Percentiles rank a stretch among this genome's conserved stretches.
Conservation (phyloP, 2,329 filamentous ascomycete species). For the Leptosphaerulina australis region DNA sequence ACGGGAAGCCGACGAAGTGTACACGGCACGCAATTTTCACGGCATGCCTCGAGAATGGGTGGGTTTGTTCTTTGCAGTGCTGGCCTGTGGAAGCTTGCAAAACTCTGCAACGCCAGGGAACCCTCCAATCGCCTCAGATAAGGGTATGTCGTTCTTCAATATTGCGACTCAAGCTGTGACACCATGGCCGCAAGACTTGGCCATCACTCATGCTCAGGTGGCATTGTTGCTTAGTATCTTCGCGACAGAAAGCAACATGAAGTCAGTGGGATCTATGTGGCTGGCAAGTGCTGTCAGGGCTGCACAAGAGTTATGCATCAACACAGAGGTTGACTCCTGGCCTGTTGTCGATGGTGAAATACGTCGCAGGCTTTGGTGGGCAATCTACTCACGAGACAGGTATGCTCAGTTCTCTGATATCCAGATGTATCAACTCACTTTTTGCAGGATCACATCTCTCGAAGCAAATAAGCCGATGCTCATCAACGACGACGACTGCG, state of each 20-base stretch:
- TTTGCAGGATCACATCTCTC: slow-evolving; percentile 69
- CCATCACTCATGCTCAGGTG: slow-evolving; percentile 75
- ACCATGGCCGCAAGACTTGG: slow-evolving; percentile 79
- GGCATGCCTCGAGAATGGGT: slow-evolving; percentile 72
- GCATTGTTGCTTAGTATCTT: slow-evolving; percentile 78
- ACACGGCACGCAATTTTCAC: slow-evolving; percentile 66
- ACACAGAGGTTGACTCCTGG: slow-evolving; percentile 75
- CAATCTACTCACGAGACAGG: slow-evolving; percentile 88
- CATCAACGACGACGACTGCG: slow-evolving; percentile 88
- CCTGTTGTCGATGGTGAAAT: slow-evolving; percentile 81
- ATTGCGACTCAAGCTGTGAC: slow-evolving; percentile 73
- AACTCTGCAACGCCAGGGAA: slow-evolving; percentile 62
- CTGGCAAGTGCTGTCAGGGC: slow-evolving; percentile 78
- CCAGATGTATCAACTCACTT: not conserved
- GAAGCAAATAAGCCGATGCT: slow-evolving; percentile 80
- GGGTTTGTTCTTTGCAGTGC: slow-evolving; percentile 79
- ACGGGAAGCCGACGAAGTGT: slow-evolving; percentile 76
- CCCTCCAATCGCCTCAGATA: slow-evolving; percentile 59
- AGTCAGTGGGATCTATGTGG: slow-evolving; percentile 85
- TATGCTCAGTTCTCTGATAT: too few species aligned
- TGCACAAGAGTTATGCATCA: slow-evolving; percentile 82
- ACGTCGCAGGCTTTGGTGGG: slow-evolving; percentile 90
- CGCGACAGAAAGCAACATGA: slow-evolving; percentile 83
- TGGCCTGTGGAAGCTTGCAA: slow-evolving; percentile 83
- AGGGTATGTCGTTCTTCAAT: slow-evolving; percentile 72